Conservation (phyloP, 2,329 filamentous ascomycete species). For the Magnaporthiopsis rhizophila region DNA sequence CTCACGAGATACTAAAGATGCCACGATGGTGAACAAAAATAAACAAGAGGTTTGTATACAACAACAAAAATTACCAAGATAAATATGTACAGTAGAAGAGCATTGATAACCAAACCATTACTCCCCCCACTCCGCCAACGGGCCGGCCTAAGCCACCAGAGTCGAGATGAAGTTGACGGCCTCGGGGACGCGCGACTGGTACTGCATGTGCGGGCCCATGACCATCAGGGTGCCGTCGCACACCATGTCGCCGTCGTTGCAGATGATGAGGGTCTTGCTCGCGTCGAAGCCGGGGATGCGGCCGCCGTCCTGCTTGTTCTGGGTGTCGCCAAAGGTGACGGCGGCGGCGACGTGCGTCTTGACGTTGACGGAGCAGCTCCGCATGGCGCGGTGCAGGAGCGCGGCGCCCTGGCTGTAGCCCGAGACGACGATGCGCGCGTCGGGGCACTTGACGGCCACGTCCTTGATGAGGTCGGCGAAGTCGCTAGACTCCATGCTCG, state of each 20-base stretch:
- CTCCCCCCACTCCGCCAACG: too few species aligned
- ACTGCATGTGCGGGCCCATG: slow-evolving; percentile 8
- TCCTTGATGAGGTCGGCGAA: slow-evolving; percentile 9
- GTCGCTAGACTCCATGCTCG: slow-evolving; percentile 18
- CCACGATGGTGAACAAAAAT: too few species aligned
- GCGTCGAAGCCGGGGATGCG: slow-evolving; percentile 7
- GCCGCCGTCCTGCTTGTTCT: slow-evolving; percentile 13
- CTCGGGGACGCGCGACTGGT: slow-evolving; percentile 9
- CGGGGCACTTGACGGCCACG: slow-evolving; percentile 8
- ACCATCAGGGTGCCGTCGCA: slow-evolving; percentile 10
- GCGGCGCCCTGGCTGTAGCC: slow-evolving; percentile 21
- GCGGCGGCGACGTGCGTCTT: slow-evolving; percentile 19
- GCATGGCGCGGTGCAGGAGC: slow-evolving; percentile 22
- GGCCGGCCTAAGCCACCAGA: background rate
- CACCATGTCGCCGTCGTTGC: slow-evolving; percentile 11
- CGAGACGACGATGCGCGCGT: slow-evolving; percentile 9
- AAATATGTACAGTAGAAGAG: too few species aligned
- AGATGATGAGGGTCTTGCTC: slow-evolving; percentile 11
- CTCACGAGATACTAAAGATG: too few species aligned
- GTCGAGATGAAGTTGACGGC: slow-evolving; percentile 9
- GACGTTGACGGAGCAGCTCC: slow-evolving; percentile 13
- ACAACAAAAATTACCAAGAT: too few species aligned
- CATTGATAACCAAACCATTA: too few species aligned
- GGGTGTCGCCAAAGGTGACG: slow-evolving; percentile 22
- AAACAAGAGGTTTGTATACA: too few species aligned